Evolutionary conservation across 176 grass and related monocot genomes (phyloP), one percentile per base, ranked within the genome.

Genomic region (Thinopyrum elongatum): DNA sequence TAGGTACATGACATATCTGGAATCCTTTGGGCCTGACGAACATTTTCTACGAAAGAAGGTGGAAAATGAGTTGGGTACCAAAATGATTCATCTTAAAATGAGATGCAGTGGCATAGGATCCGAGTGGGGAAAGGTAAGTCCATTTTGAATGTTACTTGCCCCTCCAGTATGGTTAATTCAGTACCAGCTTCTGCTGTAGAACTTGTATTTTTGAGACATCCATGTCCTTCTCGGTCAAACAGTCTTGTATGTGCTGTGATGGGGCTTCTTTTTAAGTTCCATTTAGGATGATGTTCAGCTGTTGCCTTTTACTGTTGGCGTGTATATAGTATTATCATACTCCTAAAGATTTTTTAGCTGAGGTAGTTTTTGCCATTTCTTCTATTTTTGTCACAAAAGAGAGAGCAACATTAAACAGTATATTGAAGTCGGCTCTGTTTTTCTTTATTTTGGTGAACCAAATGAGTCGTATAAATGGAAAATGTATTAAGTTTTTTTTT

Each of bases 41-140:
- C 29, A 79, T 31, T 96, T 91, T 84, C 86, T 99, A 85, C 76
- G 65, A 63, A 96, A 96, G 86, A 99, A 99, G 58, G 90, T 99
- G 51, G 97, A 99, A 88, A 91, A 87, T 84, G 97, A 99, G 79
- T 79, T 99, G 76, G 94, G 94, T 49, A 99, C 92, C 71, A 96
- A 96, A 93, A 90, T 99, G 94, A 99, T 99, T 86, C 97, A 99
- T 80, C 76, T 99, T 78, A 99, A 96, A 77, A 99, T 99, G 97
- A 89, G 94, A 86, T 99, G 97, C 90, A 91, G 84, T 78, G 92
- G 92, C 58, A 94, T 99, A 82, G 94, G 94, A 62, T 91, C 94
- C 5, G 97, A 99, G 77, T 96, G 97, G 97, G 92, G 94, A 57
- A 93, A 88, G 97, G 94, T 99, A 88, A 34, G 62, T 9, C 62